A percentile compares a stretch with the other conserved stretches of the same genome.
Evolutionary conservation across 495 filamentous ascomycete species (phyloP).

Genomic region (Cladorrhinum samala): DNA sequence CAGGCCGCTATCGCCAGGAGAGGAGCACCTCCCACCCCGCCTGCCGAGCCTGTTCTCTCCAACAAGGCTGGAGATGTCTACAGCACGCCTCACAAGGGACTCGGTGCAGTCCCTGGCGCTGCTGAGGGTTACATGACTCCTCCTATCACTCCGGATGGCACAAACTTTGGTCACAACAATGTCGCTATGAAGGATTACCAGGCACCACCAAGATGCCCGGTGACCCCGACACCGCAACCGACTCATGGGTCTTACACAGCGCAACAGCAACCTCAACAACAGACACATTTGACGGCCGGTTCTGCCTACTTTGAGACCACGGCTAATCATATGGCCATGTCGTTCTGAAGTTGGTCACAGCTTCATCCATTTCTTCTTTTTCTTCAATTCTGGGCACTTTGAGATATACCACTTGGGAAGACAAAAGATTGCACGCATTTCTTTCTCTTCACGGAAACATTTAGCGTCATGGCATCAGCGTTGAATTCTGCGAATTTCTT

Average conservation of each 20-base stretch:
- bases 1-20: constrained; percentile 68
- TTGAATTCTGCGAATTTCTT: constrained; percentile 29
- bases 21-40: constrained; percentile 62
- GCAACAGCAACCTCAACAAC: constrained; percentile 21
- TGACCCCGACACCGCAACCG: constrained; percentile 46
- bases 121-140: constrained; percentile 86
- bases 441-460: constrained; percentile 28
- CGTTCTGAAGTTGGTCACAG: constrained; percentile 30
- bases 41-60: constrained; percentile 47
- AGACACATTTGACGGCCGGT: constrained; percentile 24
- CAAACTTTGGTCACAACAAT: constrained; percentile 46
- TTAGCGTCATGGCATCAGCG: constrained; percentile 37
- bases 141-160: constrained; percentile 89
- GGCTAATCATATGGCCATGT: constrained; percentile 27
- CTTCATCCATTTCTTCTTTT: constrained; percentile 7
- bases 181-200: constrained; percentile 43
- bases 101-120: constrained; percentile 53
- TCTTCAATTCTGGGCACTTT: constrained; percentile 27
- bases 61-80: constrained; percentile 53
- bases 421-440: constrained; percentile 35
- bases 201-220: constrained; percentile 43
- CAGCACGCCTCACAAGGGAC: constrained; percentile 81
- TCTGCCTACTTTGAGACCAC: constrained; percentile 26
- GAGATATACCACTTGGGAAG: constrained; percentile 31
- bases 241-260: constrained; percentile 16